These are phyloP conservation scores for Magnaporthales sp. DNA, from an alignment of 2,329 filamentous ascomycete species.

Conservation along the genomic window DNA sequence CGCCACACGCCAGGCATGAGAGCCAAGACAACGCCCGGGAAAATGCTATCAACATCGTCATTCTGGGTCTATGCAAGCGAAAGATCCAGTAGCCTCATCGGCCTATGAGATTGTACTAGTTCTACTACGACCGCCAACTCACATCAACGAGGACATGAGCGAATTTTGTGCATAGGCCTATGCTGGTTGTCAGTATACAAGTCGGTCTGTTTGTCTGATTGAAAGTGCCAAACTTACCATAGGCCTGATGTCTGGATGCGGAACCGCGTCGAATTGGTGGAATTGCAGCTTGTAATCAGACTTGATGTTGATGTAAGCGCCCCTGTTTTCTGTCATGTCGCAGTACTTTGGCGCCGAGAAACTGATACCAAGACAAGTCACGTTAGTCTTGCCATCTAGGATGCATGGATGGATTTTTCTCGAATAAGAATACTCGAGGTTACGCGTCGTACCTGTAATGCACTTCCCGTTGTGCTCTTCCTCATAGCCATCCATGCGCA, in stretches of 20 bases:
- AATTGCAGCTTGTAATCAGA: slow-evolving; percentile 86
- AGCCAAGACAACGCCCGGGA: neutral
- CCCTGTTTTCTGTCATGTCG: slow-evolving; percentile 95
- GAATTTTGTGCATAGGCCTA: slow-evolving; percentile 81
- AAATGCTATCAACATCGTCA: neutral
- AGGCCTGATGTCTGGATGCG: slow-evolving; percentile 88
- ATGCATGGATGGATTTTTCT: neutral
- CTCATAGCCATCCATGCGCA: slow-evolving; percentile 98
- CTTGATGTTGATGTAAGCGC: slow-evolving; percentile 95
- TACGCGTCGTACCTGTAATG: slow-evolving; percentile 62
- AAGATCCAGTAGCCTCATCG: neutral
- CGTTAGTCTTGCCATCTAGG: neutral
- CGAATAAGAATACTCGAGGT: neutral
- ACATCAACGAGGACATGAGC: slow-evolving; percentile 70
- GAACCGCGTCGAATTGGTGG: slow-evolving; percentile 91
- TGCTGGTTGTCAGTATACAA: slow-evolving; percentile 10
- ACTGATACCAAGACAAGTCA: slow-evolving; percentile 37
- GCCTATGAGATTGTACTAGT: neutral
- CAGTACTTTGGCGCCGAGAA: slow-evolving; percentile 95
- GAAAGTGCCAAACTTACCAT: slow-evolving; percentile 51
- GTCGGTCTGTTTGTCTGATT: neutral
- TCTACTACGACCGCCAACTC: slow-evolving; percentile 17
- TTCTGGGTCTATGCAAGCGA: slow-evolving; percentile 5
- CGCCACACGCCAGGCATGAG: slow-evolving; percentile 2
- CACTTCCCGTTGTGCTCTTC: slow-evolving; percentile 93